phyloP scores from a whole-genome alignment of 2,329 filamentous ascomycete species.

The Alternaria triticimaculans region DNA sequence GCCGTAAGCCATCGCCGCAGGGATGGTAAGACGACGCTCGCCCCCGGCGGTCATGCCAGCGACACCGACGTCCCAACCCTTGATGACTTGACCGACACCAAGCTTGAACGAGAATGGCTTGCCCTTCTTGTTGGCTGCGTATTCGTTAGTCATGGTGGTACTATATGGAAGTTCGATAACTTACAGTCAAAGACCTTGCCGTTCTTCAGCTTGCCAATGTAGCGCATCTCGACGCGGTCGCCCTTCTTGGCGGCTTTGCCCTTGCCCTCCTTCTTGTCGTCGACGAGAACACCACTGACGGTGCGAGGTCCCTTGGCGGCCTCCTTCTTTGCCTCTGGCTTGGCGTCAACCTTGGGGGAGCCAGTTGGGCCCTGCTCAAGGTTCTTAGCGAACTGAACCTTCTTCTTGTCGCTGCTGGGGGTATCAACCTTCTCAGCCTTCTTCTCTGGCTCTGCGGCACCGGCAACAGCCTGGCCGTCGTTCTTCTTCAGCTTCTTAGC shows the following conservation, averaged over 20 bases:
- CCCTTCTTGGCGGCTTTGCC: constrained; percentile 89
- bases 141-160: constrained; percentile 22
- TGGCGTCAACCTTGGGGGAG: constrained; percentile 55
- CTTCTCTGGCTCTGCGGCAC: constrained; percentile 59
- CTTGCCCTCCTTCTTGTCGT: constrained; percentile 91
- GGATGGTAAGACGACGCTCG: constrained; percentile 91
- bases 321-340: constrained; percentile 58
- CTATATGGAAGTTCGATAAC: constrained; percentile 45
- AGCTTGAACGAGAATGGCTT: constrained; percentile 97
- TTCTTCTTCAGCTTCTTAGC: constrained; percentile 99
- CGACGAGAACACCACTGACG: constrained; percentile 87
- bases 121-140: constrained; percentile 95
- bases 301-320: constrained; percentile 69
- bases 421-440: constrained; percentile 59
- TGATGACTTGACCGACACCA: constrained; percentile 94
- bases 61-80: constrained; percentile 97
- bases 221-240: constrained; percentile 90
- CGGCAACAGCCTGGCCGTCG: constrained; percentile 79
- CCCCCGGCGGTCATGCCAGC: constrained; percentile 91
- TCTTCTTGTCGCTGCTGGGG: constrained; percentile 71
- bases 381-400: constrained; percentile 98
- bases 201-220: constrained; percentile 93
- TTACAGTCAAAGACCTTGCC: constrained; percentile 94
- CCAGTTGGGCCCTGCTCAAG: constrained; percentile 92
- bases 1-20: constrained; percentile 87